These are phyloP conservation scores for Barbatosphaeria neglecta DNA, from an alignment of 495 filamentous ascomycete genomes.

Conservation along the genomic window DNA sequence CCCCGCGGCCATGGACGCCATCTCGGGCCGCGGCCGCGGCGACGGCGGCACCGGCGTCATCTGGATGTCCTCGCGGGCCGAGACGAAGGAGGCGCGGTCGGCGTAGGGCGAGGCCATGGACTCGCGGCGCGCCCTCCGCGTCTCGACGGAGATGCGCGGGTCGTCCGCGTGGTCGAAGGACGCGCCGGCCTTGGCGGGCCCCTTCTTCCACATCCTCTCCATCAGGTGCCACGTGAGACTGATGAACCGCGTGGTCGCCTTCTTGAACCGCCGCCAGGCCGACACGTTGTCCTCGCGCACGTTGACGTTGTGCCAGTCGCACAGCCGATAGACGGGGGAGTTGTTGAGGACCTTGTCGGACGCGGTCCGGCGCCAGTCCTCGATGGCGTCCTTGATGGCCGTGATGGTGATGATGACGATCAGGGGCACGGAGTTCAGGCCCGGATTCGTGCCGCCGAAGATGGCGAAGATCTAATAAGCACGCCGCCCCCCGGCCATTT, in stretches of 20 bases:
- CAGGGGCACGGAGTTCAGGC: slow-evolving; percentile 77
- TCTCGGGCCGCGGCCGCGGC: slow-evolving; percentile 22
- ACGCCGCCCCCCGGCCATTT: no score
- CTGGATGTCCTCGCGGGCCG: slow-evolving; percentile 55
- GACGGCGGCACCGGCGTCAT: slow-evolving; percentile 95
- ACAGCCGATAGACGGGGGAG: slow-evolving; percentile 78
- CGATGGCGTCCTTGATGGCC: slow-evolving; percentile 90
- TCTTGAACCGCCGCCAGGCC: slow-evolving; percentile 83
- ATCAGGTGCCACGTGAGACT: slow-evolving; percentile 40
- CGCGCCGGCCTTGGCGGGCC: no score
- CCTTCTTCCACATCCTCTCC: slow-evolving; percentile 31
- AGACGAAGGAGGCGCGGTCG: slow-evolving; percentile 48
- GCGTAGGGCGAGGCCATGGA: slow-evolving; percentile 45
- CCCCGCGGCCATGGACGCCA: no score
- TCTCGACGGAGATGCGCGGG: slow-evolving; percentile 56
- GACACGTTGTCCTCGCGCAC: slow-evolving; percentile 76
- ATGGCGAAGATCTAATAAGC: slow-evolving; percentile 82
- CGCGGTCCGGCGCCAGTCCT: slow-evolving; percentile 88
- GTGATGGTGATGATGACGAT: slow-evolving; percentile 93
- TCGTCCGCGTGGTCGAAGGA: slow-evolving; percentile 33
- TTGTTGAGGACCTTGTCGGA: slow-evolving; percentile 96
- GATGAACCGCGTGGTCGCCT: slow-evolving; percentile 62
- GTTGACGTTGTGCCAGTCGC: slow-evolving; percentile 90
- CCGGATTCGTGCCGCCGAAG: slow-evolving; percentile 86
- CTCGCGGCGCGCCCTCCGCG: slow-evolving; percentile 42